Evolutionary conservation across 495 filamentous ascomycete genomes (phyloP).

Genomic region (Arthonia radiata): DNA sequence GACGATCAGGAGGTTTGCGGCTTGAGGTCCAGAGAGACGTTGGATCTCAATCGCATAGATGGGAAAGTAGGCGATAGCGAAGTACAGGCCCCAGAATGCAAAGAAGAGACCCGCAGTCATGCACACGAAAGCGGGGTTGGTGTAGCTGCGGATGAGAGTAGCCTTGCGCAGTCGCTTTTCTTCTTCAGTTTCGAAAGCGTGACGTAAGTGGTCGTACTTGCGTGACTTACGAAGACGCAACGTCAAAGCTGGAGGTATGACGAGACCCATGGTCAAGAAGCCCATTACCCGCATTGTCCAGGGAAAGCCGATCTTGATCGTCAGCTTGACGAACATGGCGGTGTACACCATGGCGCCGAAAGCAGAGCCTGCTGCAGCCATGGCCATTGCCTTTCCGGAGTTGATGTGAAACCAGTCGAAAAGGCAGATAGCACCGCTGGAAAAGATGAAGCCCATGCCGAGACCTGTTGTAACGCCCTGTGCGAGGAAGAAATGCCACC

Average conservation of each 20-base stretch:
- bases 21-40: conserved; percentile 3
- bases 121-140: too few species aligned
- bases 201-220: neutral
- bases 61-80: conserved; percentile 5
- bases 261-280: conserved; percentile 11
- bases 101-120: conserved; percentile 6
- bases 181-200: neutral
- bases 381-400: conserved; percentile 5
- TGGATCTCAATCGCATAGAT: conserved; percentile 7
- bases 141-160: too few species aligned
- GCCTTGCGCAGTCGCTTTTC: conserved; percentile 1
- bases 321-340: conserved; percentile 15
- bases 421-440: conserved; percentile 5
- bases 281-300: conserved; percentile 26
- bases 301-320: conserved; percentile 19
- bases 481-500: conserved; percentile 6
- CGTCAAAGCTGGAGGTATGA: conserved; percentile 5
- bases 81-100: conserved; percentile 7
- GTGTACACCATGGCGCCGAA: conserved; percentile 12
- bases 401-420: conserved; percentile 9
- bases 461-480: conserved; percentile 10
- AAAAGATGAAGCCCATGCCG: conserved; percentile 8
- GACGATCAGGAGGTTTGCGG: conserved; percentile 5
- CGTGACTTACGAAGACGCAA: conserved; percentile 1
- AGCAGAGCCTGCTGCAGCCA: conserved; percentile 5